These are phyloP conservation scores for Fragilariopsis cylindrus DNA, from an alignment of 108 stramenopile species.

Conservation along the genomic window DNA sequence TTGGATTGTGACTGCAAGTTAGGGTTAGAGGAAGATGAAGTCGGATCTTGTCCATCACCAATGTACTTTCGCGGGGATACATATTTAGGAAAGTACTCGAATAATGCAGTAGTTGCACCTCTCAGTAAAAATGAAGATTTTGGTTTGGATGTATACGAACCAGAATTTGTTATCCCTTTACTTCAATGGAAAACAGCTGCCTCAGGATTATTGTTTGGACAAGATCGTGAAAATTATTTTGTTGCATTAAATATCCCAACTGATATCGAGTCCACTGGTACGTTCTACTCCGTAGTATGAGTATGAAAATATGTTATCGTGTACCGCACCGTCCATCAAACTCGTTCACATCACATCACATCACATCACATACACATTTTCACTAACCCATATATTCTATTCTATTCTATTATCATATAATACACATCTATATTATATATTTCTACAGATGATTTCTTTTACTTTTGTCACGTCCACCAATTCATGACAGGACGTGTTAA, in stretches of 20 bases:
- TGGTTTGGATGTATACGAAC: constrained; percentile 86
- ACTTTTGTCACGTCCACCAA: constrained; percentile 79
- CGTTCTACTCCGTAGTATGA: constrained; percentile 59
- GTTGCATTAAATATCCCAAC: too few species aligned
- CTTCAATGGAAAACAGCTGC: constrained; percentile 56
- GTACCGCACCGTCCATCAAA: too few species aligned
- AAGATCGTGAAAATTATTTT: too few species aligned
- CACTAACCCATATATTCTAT: too few species aligned
- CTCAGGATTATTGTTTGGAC: constrained; percentile 11
- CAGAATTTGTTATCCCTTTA: constrained; percentile 69
- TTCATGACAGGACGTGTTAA: neutral
- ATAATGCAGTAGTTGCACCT: neutral
- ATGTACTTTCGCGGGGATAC: constrained; percentile 68
- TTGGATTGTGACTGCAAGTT: too few species aligned
- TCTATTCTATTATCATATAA: constrained; percentile 30
- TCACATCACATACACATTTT: too few species aligned
- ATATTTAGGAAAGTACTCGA: constrained; percentile 55
- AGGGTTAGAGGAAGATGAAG: constrained; percentile 20
- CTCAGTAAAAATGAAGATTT: constrained; percentile 48
- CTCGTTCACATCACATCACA: too few species aligned
- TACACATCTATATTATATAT: constrained; percentile 50
- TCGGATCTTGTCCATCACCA: constrained; percentile 74
- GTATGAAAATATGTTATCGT: neutral
- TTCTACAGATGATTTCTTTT: constrained; percentile 70
- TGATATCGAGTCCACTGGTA: constrained; percentile 21